Conservation (phyloP, 2,329 filamentous ascomycete species). For the Colletotrichum gloeosporioides region DNA sequence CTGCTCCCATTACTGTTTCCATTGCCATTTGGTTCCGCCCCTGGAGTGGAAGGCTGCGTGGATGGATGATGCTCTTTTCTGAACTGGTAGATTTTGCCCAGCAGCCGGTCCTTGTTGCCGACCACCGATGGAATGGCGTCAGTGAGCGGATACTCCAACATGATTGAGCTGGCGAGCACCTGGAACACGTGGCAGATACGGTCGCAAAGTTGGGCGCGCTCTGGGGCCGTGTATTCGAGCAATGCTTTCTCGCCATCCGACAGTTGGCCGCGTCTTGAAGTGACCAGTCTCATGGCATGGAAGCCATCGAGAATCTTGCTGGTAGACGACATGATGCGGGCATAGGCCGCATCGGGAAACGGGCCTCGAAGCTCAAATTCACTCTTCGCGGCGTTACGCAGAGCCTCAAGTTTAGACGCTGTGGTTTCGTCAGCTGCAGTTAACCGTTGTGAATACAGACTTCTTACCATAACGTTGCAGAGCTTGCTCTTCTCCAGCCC, state of each 20-base stretch:
- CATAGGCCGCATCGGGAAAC: conserved; percentile 78
- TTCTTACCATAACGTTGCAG: conserved; percentile 74
- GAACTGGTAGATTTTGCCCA: conserved; percentile 89
- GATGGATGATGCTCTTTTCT: conserved; percentile 66
- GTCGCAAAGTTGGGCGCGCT: conserved; percentile 81
- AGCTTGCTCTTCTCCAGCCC: conserved; percentile 84
- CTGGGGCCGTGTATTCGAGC: conserved; percentile 77
- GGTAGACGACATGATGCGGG: conserved; percentile 78
- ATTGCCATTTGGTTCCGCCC: conserved; percentile 25
- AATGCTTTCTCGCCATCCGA: conserved; percentile 83
- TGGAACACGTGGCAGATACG: conserved; percentile 88
- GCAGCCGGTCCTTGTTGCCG: conserved; percentile 78
- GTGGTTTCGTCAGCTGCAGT: not conserved
- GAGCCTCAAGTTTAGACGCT: conserved; percentile 73
- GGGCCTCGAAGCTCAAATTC: conserved; percentile 91
- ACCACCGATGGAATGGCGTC: conserved; percentile 87
- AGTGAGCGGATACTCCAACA: conserved; percentile 91
- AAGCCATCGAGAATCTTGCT: conserved; percentile 90
- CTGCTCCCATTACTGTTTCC: conserved; percentile 1
- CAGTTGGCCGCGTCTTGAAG: conserved; percentile 77
- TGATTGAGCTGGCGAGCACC: conserved; percentile 91
- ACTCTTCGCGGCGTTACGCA: conserved; percentile 75
- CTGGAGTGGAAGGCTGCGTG: conserved; percentile 27
- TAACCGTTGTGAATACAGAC: not conserved
- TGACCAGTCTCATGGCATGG: conserved; percentile 94